Conservation (phyloP, 2,329 filamentous ascomycete species). For the Aspergillus chevalieri region DNA sequence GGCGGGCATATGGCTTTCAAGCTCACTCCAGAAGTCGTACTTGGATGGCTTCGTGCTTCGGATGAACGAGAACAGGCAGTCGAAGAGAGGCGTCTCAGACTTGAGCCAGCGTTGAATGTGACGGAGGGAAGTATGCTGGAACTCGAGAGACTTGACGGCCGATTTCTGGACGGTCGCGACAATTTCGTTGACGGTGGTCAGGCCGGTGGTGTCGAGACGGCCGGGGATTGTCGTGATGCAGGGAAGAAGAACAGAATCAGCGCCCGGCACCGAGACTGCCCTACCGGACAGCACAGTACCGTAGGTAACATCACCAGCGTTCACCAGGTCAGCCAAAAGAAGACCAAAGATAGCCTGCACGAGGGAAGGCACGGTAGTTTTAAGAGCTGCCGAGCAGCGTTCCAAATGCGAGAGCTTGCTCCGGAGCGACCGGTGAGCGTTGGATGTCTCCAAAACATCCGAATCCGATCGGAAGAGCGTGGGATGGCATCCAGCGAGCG, state of each 20-base stretch:
- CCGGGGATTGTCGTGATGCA: slow-evolving; percentile 34
- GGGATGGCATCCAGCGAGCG: slow-evolving; percentile 17
- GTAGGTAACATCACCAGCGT: slow-evolving; percentile 26
- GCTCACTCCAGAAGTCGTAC: slow-evolving; percentile 22
- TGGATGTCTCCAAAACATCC: slow-evolving; percentile 7
- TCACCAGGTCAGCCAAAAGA: slow-evolving; percentile 24
- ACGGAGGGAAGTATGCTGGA: slow-evolving; percentile 31
- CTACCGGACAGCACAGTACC: slow-evolving; percentile 30
- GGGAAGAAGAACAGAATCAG: slow-evolving; percentile 28
- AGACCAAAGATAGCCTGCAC: slow-evolving; percentile 30
- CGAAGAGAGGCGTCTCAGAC: slow-evolving; percentile 27
- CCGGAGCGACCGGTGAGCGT: slow-evolving; percentile 9
- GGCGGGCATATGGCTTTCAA: slow-evolving; percentile 29
- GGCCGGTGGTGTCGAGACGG: slow-evolving; percentile 20
- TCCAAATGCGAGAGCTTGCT: slow-evolving; percentile 22
- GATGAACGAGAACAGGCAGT: slow-evolving; percentile 30
- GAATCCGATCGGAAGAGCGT: slow-evolving; percentile 11
- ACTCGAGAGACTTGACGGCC: slow-evolving; percentile 24
- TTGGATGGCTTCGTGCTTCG: slow-evolving; percentile 8
- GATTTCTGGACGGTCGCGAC: slow-evolving; percentile 17
- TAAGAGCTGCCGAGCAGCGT: slow-evolving; percentile 17
- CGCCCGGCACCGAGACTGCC: slow-evolving; percentile 23
- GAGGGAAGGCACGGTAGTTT: slow-evolving; percentile 25
- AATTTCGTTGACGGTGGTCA: slow-evolving; percentile 18
- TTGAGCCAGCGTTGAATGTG: slow-evolving; percentile 32